phyloP scores from a whole-genome alignment of 345 rosid species.

The Acer yangbiense region DNA sequence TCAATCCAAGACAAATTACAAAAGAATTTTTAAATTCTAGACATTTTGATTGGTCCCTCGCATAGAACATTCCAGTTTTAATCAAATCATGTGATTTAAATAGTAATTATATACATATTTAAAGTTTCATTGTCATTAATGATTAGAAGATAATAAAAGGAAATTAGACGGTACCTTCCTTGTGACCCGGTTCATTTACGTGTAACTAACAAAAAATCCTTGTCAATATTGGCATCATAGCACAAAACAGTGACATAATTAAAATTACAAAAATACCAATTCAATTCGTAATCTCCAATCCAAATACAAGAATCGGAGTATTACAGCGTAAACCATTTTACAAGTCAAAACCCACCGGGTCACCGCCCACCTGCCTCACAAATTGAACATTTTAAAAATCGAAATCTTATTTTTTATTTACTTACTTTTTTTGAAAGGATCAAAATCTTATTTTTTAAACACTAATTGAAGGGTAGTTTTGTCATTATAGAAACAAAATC shows the following conservation, averaged over 20 bases:
- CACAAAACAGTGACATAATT: background rate
- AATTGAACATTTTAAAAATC: background rate
- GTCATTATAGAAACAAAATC: slow-evolving; percentile 6
- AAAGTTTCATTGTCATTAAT: background rate
- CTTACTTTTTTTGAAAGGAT: too few relatives aligned
- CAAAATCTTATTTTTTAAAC: background rate
- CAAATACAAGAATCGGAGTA: background rate
- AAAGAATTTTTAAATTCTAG: too few relatives aligned
- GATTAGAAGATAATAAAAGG: background rate
- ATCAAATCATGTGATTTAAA: too few relatives aligned
- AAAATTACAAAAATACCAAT: background rate
- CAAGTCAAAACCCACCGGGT: background rate
- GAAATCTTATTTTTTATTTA: background rate
- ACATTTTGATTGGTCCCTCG: too few relatives aligned
- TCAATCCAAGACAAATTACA: too few relatives aligned
- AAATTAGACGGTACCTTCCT: slow-evolving; percentile 8
- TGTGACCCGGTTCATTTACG: too few relatives aligned
- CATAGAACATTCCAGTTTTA: too few relatives aligned
- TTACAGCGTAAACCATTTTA: slow-evolving; percentile 21
- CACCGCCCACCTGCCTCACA: slow-evolving; percentile 20
- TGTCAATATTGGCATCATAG: background rate
- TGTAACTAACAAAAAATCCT: too few relatives aligned
- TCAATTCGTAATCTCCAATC: background rate
- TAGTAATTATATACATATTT: too few relatives aligned
- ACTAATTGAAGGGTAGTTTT: background rate